Base-by-base conservation (phyloP, 2,329 filamentous ascomycete genomes). In the Metarhizium robertsii region DNA sequence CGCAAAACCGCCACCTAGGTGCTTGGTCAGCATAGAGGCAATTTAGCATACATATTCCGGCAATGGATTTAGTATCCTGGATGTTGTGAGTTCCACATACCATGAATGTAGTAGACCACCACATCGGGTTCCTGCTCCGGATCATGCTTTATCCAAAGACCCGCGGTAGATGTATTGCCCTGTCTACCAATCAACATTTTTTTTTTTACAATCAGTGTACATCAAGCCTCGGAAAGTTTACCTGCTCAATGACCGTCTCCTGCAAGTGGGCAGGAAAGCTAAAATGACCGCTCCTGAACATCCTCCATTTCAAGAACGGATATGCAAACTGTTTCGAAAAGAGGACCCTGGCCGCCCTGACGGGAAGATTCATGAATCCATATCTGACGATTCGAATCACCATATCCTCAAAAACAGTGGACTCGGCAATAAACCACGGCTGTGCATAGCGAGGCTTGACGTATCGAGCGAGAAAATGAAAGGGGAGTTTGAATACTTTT, bases 51-150 rank as follows among this genome's bases (percentile, higher is more conserved):
- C 8, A 5, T 16, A 45, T 16, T 25, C n/a, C 10, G 18, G 18
- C n/a, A 7, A 20, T 25, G 30, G n/a, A 53, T 18, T 45, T 18
- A 8, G 6, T 18, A 4, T 18, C 6, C 6, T 6, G 20, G 6
- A 45, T 45, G n/a, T 45, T 20, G 42, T 14, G 49, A 52, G n/a
- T 34, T 14, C 25, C n/a, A 11, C 75, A 61, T 71, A 86, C 87
- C 90, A 66, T 95, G 90, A 45, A 82, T 81, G 66, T 94, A 94
- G 67, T 90, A 92, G 2, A 95, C 70, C n/a, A 91, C 84, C 55
- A 94, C 74, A 66, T 94, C 89, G 0, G 88, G 86, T 54, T 79
- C 75, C 51, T 75, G 71, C 43, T 77, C 73, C 16, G 80, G 77
- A 61, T 89, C 78, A 48, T 79, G 72, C 46, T 80, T 79, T 51